Evolutionary conservation across 306 rosid species (phyloP).

Genomic region (Cucumis melo): DNA sequence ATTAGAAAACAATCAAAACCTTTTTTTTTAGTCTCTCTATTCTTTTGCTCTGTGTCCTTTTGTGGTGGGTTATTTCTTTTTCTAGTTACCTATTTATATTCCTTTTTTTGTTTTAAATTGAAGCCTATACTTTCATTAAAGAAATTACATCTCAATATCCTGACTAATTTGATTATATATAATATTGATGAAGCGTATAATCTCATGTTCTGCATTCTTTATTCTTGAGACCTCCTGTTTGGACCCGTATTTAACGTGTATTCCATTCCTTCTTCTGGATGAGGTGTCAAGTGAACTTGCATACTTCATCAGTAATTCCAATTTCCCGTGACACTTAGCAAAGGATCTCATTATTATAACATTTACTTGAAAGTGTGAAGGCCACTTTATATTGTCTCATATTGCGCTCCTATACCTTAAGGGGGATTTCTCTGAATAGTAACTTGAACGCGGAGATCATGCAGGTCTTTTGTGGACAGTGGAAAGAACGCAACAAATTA

Average conservation of each 20-base stretch:
- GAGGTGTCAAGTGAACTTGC: not conserved
- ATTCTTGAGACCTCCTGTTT: not conserved
- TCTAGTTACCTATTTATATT: not conserved
- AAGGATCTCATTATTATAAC: not conserved
- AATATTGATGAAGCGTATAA: not conserved
- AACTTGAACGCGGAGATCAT: not conserved
- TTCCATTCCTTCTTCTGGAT: not conserved
- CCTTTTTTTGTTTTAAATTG: not conserved
- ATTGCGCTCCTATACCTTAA: not conserved
- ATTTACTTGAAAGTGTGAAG: not conserved
- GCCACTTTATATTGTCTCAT: not conserved
- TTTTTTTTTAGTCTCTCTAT: not conserved
- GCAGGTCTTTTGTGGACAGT: slow-evolving; percentile 71
- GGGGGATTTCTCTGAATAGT: not conserved
- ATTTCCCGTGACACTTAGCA: not conserved
- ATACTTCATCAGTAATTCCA: not conserved
- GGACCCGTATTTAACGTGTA: not conserved
- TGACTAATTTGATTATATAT: not conserved
- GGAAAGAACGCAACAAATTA: slow-evolving; percentile 47
- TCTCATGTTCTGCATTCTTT: not conserved
- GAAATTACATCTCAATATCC: not conserved
- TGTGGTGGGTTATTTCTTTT: not conserved
- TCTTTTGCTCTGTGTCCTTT: not conserved
- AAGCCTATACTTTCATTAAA: not conserved
- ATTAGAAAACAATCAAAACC: no score